Percentiles rank a stretch among this genome's conserved stretches.
These are phyloP conservation scores for Hysterangium stoloniferum DNA, from an alignment of 768 basidiomycete genomes.

Conservation along the genomic window DNA sequence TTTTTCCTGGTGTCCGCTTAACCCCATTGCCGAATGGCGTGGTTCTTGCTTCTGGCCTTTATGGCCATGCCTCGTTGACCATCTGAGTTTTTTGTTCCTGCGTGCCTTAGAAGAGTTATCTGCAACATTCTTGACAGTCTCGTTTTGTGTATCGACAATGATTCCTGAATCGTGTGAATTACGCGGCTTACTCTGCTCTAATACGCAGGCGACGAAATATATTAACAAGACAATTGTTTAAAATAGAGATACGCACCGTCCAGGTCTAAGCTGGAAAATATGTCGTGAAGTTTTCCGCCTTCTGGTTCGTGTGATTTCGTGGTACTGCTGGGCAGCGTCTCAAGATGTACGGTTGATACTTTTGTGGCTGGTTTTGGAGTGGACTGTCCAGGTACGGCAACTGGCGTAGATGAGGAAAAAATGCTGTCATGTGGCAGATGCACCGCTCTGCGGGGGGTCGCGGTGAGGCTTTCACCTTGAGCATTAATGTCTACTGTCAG, in stretches of 20 bases:
- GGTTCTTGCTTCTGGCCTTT: no score
- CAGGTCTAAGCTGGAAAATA: slow-evolving; percentile 13
- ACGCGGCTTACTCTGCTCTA: background rate
- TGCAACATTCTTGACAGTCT: background rate
- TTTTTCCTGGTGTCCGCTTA: background rate
- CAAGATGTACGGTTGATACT: background rate
- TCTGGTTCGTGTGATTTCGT: slow-evolving; percentile 1
- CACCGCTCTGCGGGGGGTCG: background rate
- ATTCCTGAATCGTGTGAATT: background rate
- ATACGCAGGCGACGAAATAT: background rate
- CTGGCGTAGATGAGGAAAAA: slow-evolving; percentile 9
- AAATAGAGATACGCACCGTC: slow-evolving; percentile 7
- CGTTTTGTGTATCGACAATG: background rate
- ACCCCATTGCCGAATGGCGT: background rate
- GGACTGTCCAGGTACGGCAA: background rate
- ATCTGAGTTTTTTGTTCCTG: background rate
- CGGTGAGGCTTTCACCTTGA: no score
- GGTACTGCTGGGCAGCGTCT: background rate
- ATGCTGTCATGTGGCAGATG: slow-evolving; percentile 12
- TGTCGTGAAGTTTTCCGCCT: slow-evolving; percentile 12
- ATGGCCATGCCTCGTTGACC: background rate
- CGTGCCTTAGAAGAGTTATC: background rate
- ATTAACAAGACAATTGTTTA: background rate
- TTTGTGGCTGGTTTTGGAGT: background rate
- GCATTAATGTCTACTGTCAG: background rate